These are phyloP conservation scores for Penicillium rolfsii DNA, from an alignment of 2,329 filamentous ascomycete genomes.

Conservation along the genomic window DNA sequence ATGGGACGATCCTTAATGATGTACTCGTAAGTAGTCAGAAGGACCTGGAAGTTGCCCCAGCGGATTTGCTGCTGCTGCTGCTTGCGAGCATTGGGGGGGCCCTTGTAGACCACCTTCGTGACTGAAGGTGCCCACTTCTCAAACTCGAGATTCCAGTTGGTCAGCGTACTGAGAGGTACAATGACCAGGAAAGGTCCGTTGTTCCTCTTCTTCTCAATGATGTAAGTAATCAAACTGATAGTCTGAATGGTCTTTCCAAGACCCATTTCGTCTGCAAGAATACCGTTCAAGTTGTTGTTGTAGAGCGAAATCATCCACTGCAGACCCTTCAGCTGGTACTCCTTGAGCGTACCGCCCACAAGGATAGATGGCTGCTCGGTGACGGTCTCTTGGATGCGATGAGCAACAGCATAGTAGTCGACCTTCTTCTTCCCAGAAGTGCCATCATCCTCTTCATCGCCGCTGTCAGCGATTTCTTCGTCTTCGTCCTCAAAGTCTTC, in stretches of 20 bases:
- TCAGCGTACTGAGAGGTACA: slow-evolving; percentile 92
- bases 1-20: slow-evolving; percentile 98
- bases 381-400: slow-evolving; percentile 92
- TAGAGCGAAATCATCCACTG: slow-evolving; percentile 99
- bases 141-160: slow-evolving; percentile 98
- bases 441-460: slow-evolving; percentile 68
- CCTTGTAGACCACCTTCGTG: slow-evolving; percentile 91
- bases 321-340: slow-evolving; percentile 97
- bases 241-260: slow-evolving; percentile 99
- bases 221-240: slow-evolving; percentile 94
- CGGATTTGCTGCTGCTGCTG: slow-evolving; percentile 91
- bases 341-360: slow-evolving; percentile 89
- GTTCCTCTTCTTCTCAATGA: slow-evolving; percentile 94
- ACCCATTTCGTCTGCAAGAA: slow-evolving; percentile 98
- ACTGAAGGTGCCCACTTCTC: slow-evolving; percentile 97
- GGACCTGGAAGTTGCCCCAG: slow-evolving; percentile 91
- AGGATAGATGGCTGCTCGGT: slow-evolving; percentile 79
- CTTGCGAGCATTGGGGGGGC: slow-evolving; percentile 84
- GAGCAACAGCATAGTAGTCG: slow-evolving; percentile 97
- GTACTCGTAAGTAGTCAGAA: slow-evolving; percentile 98
- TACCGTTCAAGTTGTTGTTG: slow-evolving; percentile 99
- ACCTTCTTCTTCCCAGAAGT: slow-evolving; percentile 72
- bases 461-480: slow-evolving; percentile 68
- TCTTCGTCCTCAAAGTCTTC: slow-evolving; percentile 59
- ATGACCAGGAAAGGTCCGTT: slow-evolving; percentile 93